Evolutionary conservation across 768 basidiomycete genomes (phyloP).

Genomic region (Mycena crocata): DNA sequence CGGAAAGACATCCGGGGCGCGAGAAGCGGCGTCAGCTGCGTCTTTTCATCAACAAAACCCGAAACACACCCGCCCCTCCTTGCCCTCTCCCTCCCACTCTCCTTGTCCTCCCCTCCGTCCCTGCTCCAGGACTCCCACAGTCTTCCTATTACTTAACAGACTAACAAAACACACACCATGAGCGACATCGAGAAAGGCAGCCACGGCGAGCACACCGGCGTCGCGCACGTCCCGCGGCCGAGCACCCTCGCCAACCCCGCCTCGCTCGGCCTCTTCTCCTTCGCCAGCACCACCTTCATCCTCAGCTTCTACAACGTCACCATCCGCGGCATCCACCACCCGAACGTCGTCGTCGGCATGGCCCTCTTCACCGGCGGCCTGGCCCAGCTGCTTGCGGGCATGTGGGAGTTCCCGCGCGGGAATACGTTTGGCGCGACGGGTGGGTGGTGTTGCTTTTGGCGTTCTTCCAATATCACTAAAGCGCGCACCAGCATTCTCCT

Average conservation of each 20-base stretch:
- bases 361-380: constrained; percentile 88
- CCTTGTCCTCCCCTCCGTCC: background rate
- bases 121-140: background rate
- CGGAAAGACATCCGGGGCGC: too few species aligned
- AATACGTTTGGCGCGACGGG: constrained; percentile 81
- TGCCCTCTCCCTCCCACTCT: background rate
- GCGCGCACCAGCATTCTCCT: constrained; percentile 70
- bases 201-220: background rate
- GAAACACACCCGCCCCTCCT: background rate
- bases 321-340: constrained; percentile 61
- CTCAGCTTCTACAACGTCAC: constrained; percentile 79
- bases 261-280: constrained; percentile 80
- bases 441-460: constrained; percentile 65
- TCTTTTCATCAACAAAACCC: background rate
- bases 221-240: constrained; percentile 8
- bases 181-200: constrained; percentile 30
- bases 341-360: constrained; percentile 89
- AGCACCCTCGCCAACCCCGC: constrained; percentile 69
- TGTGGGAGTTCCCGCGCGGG: constrained; percentile 85
- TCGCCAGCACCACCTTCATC: constrained; percentile 87
- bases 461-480: constrained; percentile 39
- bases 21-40: background rate
- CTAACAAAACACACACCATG: too few species aligned
- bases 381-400: constrained; percentile 87
- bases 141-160: background rate